Conservation (phyloP, 345 rosid species). For the Eucalyptus grandis region DNA sequence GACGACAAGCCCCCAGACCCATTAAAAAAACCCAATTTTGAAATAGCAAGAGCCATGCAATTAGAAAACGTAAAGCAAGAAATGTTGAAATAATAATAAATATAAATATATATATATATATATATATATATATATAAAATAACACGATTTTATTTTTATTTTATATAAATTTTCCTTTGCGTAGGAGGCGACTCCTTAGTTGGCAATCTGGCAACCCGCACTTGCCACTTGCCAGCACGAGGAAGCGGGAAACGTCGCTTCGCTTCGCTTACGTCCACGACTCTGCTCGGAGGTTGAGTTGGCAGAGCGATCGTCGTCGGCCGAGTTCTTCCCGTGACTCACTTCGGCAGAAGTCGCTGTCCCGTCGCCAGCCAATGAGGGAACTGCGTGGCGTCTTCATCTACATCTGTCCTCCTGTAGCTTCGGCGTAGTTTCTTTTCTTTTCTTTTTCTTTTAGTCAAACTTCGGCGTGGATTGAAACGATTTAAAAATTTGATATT, state of each 20-base stretch:
- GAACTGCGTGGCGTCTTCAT: background rate
- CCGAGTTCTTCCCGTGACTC: background rate
- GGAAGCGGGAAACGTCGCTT: too few relatives aligned
- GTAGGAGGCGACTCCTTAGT: background rate
- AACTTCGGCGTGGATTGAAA: background rate
- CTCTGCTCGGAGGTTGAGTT: background rate
- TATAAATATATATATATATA: too few relatives aligned
- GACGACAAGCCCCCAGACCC: background rate
- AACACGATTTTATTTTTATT: too few relatives aligned
- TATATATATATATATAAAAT: background rate
- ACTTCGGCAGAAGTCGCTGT: background rate
- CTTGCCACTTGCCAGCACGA: background rate
- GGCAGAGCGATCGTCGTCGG: background rate
- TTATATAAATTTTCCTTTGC: background rate
- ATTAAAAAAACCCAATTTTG: background rate
- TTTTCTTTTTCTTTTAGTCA: too few relatives aligned
- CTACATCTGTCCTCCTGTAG: background rate
- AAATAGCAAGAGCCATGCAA: background rate
- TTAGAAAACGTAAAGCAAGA: background rate
- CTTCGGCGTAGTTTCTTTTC: background rate
- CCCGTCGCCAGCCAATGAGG: background rate
- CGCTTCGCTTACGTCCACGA: background rate
- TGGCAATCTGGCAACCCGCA: background rate
- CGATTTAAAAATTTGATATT: background rate
- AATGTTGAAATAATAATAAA: background rate